Evolutionary conservation across 495 filamentous ascomycete genomes (phyloP).

Genomic region (Penicillium fimorum): DNA sequence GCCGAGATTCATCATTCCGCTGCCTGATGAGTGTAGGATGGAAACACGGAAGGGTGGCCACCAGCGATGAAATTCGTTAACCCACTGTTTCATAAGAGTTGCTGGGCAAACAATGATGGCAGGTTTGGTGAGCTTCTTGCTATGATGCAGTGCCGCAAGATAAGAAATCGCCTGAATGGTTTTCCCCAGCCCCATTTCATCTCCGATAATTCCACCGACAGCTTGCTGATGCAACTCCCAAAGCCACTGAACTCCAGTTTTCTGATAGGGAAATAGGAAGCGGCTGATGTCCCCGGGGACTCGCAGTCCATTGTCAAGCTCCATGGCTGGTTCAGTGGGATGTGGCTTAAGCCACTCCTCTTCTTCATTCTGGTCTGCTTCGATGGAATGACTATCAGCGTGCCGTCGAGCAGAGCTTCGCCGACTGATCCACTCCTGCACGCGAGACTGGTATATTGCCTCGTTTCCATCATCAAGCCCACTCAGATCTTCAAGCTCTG

Average conservation of each 20-base stretch:
- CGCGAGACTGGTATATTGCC: constrained; percentile 70
- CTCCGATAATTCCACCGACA: constrained; percentile 91
- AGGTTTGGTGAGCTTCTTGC: constrained; percentile 76
- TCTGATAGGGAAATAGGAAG: constrained; percentile 91
- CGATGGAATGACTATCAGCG: constrained; percentile 27
- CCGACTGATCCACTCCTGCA: constrained; percentile 69
- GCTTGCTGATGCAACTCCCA: constrained; percentile 85
- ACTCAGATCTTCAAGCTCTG: constrained; percentile 63
- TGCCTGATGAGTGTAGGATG: constrained; percentile 91
- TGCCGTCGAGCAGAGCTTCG: constrained; percentile 64
- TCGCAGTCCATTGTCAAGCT: constrained; percentile 69
- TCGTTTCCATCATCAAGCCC: constrained; percentile 92
- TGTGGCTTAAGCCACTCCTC: constrained; percentile 86
- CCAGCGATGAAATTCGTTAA: constrained; percentile 96
- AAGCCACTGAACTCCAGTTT: constrained; percentile 95
- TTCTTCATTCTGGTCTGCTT: constrained; percentile 28
- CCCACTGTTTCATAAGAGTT: constrained; percentile 94
- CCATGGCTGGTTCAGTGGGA: constrained; percentile 70
- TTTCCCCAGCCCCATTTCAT: constrained; percentile 98
- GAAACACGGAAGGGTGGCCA: constrained; percentile 94
- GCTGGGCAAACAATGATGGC: constrained; percentile 88
- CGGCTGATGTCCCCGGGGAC: constrained; percentile 90
- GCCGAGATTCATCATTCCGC: constrained; percentile 84
- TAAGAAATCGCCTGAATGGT: constrained; percentile 94
- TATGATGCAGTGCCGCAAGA: constrained; percentile 86